phyloP scores from a whole-genome alignment of 2,329 filamentous ascomycete species.

The Coniella lustricola region DNA sequence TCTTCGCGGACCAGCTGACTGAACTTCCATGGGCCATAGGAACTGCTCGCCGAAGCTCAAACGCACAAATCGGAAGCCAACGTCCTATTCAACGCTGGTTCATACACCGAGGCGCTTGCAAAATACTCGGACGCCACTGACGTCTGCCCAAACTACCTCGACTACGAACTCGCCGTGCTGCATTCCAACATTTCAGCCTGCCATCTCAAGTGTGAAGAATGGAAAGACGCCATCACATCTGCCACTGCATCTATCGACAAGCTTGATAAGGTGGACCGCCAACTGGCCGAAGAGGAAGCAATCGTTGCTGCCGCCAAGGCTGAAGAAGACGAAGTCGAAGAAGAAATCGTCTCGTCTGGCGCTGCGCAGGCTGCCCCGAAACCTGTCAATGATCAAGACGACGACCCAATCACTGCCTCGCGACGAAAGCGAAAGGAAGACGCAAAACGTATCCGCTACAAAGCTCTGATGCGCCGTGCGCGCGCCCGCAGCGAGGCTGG shows the following conservation, averaged over 20 bases:
- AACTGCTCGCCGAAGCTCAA: conserved; percentile 64
- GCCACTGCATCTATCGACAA: conserved; percentile 67
- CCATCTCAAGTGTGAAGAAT: conserved; percentile 75
- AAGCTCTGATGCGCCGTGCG: conserved; percentile 74
- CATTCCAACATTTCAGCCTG: conserved; percentile 86
- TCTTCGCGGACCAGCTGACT: neutral
- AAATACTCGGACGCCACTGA: conserved; percentile 76
- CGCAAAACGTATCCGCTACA: conserved; percentile 69
- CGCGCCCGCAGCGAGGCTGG: conserved; percentile 63
- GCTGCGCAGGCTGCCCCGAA: conserved; percentile 43
- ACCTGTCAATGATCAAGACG: conserved; percentile 20
- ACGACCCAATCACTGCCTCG: conserved; percentile 23
- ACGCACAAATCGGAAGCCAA: conserved; percentile 71
- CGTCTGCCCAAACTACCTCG: conserved; percentile 74
- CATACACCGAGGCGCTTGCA: conserved; percentile 71
- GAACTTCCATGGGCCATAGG: conserved; percentile 32
- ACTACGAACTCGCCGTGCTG: conserved; percentile 82
- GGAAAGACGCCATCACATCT: conserved; percentile 71
- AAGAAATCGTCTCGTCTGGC: conserved; percentile 53
- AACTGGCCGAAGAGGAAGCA: conserved; percentile 22
- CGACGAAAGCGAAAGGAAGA: conserved; percentile 45
- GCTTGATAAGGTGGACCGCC: conserved; percentile 53
- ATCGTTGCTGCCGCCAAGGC: conserved; percentile 36
- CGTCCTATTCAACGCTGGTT: conserved; percentile 62
- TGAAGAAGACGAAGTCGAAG: conserved; percentile 42